These are phyloP conservation scores for Tricholoma matsutake DNA, from an alignment of 768 basidiomycete genomes.

Conservation along the genomic window DNA sequence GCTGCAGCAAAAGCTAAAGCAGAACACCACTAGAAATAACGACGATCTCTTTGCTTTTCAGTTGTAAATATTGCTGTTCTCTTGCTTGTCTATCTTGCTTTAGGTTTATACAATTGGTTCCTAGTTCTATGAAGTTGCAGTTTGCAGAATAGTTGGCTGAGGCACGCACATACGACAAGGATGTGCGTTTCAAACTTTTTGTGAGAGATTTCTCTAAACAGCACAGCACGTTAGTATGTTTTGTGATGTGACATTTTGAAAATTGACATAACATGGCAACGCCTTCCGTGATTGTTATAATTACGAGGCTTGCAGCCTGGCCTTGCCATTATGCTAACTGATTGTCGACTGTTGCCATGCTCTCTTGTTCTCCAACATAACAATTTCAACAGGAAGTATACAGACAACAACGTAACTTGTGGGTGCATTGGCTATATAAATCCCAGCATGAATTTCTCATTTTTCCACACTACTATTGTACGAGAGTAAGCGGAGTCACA, in stretches of 20 bases:
- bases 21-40: background rate
- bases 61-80: background rate
- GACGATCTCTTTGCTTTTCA: background rate
- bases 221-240: no score
- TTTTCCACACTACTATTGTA: background rate
- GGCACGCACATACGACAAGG: no score
- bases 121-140: no score
- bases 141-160: no score
- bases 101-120: background rate
- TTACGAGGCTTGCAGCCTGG: no score
- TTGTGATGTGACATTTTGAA: no score
- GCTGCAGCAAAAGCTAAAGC: constrained; percentile 19
- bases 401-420: background rate
- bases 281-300: no score
- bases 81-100: background rate
- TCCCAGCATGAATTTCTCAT: background rate
- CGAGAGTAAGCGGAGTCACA: background rate
- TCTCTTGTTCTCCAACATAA: background rate
- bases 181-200: no score
- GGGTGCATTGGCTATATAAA: background rate
- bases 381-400: background rate
- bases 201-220: no score
- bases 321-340: no score
- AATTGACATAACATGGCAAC: no score
- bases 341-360: background rate